Evolutionary conservation across 345 rosid genomes (phyloP).

Genomic region (Hypericum androsaemum): DNA sequence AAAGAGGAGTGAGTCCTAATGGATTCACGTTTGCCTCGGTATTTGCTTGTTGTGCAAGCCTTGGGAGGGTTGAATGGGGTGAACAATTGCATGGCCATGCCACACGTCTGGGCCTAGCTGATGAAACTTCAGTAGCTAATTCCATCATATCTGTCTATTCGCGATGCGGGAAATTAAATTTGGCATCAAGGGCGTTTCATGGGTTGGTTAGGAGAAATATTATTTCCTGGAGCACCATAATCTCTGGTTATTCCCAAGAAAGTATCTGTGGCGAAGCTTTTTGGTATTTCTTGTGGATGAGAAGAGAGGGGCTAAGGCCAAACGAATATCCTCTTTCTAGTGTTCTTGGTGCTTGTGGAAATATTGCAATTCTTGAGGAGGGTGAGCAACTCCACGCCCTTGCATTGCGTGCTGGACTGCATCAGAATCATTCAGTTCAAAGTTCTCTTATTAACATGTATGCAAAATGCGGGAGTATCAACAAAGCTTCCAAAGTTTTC

Average conservation of each 20-base stretch:
- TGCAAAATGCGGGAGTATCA: conserved; percentile 72
- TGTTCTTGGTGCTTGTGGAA: conserved; percentile 71
- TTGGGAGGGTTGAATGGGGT: conserved; percentile 60
- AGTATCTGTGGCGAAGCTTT: conserved; percentile 65
- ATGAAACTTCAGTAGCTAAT: conserved; percentile 52
- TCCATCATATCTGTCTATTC: conserved; percentile 70
- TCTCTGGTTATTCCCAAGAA: conserved; percentile 59
- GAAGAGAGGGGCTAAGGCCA: conserved; percentile 62
- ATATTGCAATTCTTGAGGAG: conserved; percentile 61
- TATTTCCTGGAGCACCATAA: conserved; percentile 83
- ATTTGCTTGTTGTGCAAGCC: conserved; percentile 52
- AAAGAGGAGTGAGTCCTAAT: conserved; percentile 46
- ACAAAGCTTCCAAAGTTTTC: conserved; percentile 59
- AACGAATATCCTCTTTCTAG: conserved; percentile 70
- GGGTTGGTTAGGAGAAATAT: conserved; percentile 50
- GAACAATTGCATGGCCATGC: conserved; percentile 71
- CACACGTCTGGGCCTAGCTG: conserved; percentile 37
- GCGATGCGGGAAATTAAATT: conserved; percentile 44
- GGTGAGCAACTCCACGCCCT: conserved; percentile 78
- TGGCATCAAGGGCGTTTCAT: conserved; percentile 45
- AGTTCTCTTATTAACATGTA: conserved; percentile 84
- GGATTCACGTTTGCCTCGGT: conserved; percentile 62
- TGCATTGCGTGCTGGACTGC: conserved; percentile 45
- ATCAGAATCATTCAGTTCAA: conserved; percentile 32
- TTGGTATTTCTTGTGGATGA: conserved; percentile 62